Evolutionary conservation across 257 asterid genomes (phyloP).

Genomic region (Leonotis leonurus): DNA sequence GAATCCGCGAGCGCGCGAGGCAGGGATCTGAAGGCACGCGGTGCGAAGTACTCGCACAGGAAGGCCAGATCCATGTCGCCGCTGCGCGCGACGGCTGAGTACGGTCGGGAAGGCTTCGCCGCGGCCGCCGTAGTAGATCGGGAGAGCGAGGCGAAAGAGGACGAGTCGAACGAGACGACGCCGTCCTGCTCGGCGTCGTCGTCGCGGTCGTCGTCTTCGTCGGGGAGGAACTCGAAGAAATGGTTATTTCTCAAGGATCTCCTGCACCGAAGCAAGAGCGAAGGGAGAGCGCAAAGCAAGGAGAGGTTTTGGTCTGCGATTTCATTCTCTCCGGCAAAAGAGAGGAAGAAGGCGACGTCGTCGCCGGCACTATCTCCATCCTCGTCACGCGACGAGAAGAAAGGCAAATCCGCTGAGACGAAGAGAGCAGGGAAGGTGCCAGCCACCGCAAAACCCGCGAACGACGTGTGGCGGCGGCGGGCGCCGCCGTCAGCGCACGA

Average conservation of each 20-base stretch:
- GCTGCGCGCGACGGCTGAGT: slow-evolving; percentile 15
- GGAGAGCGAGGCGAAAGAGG: slow-evolving; percentile 16
- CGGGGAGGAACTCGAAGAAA: slow-evolving; percentile 56
- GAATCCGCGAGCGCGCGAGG: slow-evolving; percentile 24
- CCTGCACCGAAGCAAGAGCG: slow-evolving; percentile 51
- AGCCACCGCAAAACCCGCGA: slow-evolving; percentile 32
- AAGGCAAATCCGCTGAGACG: slow-evolving; percentile 14
- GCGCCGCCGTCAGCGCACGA: slow-evolving; percentile 76
- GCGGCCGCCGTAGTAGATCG: background rate
- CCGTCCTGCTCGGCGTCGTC: slow-evolving; percentile 57
- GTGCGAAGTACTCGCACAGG: slow-evolving; percentile 27
- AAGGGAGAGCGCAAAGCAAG: slow-evolving; percentile 37
- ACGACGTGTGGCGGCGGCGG: slow-evolving; percentile 43
- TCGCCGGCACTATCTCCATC: slow-evolving; percentile 37
- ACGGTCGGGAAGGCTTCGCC: slow-evolving; percentile 20
- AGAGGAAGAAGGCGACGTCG: slow-evolving; percentile 26
- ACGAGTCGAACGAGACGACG: slow-evolving; percentile 42
- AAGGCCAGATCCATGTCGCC: slow-evolving; percentile 67
- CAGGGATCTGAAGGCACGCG: slow-evolving; percentile 37
- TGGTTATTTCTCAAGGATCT: slow-evolving; percentile 60
- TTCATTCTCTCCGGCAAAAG: slow-evolving; percentile 39
- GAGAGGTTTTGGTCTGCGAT: slow-evolving; percentile 54
- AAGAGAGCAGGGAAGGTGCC: slow-evolving; percentile 20
- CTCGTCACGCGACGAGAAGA: slow-evolving; percentile 39
- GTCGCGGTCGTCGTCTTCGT: slow-evolving; percentile 51